Conservation (phyloP, 306 rosid genomes). For the Morella rubra region DNA sequence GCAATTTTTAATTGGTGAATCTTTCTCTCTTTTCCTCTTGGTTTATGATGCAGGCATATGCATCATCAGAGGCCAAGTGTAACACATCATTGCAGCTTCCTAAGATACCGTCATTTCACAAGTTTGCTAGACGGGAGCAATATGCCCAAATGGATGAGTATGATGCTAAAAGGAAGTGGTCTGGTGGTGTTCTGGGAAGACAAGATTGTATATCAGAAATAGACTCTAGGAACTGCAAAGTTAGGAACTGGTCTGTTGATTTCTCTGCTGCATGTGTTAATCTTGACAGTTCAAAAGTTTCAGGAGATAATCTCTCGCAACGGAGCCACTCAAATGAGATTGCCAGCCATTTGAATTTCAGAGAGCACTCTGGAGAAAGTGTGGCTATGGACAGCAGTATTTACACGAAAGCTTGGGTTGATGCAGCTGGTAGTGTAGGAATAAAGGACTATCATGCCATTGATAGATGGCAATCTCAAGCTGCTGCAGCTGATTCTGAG, state of each 20-base stretch:
- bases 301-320: conserved; percentile 85
- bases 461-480: conserved; percentile 99
- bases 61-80: conserved; percentile 88
- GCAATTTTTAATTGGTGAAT: conserved; percentile 13
- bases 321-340: conserved; percentile 94
- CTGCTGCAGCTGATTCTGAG: conserved; percentile 83
- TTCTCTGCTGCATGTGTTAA: conserved; percentile 90
- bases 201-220: conserved; percentile 96
- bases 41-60: conserved; percentile 74
- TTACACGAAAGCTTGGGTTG: conserved; percentile 98
- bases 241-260: conserved; percentile 97
- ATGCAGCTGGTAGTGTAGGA: conserved; percentile 78
- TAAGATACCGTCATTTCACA: conserved; percentile 95
- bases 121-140: conserved; percentile 87
- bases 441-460: conserved; percentile 87
- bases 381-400: conserved; percentile 82
- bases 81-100: conserved; percentile 77
- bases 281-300: conserved; percentile 69
- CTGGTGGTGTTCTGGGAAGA: conserved; percentile 84
- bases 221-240: conserved; percentile 94
- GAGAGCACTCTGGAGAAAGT: conserved; percentile 99
- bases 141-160: conserved; percentile 72
- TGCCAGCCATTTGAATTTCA: conserved; percentile 70
- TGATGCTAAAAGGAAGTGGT: conserved; percentile 73
- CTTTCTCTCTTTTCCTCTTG: conserved; percentile 8